These are phyloP conservation scores for Brassica balearica DNA, from an alignment of 441 rosid species.

Conservation along the genomic window DNA sequence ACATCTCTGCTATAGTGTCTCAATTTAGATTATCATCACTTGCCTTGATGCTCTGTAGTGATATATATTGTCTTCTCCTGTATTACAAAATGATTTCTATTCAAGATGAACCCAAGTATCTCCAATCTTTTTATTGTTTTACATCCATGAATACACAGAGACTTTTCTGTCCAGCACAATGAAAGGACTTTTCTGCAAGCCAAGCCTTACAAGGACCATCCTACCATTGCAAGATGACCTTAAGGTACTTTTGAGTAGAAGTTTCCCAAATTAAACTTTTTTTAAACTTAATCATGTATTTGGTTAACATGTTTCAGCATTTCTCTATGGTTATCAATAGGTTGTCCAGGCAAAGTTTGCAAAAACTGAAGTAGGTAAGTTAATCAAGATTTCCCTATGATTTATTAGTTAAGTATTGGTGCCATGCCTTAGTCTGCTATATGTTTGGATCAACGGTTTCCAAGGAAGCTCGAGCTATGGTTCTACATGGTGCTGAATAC, in stretches of 20 bases:
- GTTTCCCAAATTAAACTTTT: background rate
- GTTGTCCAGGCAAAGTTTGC: constrained; percentile 84
- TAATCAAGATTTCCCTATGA: constrained; percentile 3
- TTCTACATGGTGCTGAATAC: constrained; percentile 83
- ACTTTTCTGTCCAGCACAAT: too few relatives aligned
- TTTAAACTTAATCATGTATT: background rate
- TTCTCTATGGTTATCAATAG: constrained; percentile 51
- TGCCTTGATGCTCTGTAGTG: background rate
- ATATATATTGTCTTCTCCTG: too few relatives aligned
- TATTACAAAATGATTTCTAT: too few relatives aligned
- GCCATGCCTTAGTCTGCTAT: constrained; percentile 58
- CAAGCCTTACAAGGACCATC: constrained; percentile 77
- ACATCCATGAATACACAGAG: too few relatives aligned
- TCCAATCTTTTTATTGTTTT: too few relatives aligned
- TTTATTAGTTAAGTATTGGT: constrained; percentile 22
- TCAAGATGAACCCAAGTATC: too few relatives aligned
- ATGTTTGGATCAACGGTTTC: constrained; percentile 87
- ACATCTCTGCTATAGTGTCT: background rate
- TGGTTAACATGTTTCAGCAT: background rate
- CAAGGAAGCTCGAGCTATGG: constrained; percentile 92
- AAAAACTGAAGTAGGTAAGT: constrained; percentile 89
- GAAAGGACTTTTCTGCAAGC: constrained; percentile 52
- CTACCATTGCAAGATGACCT: constrained; percentile 54
- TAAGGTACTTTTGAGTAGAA: constrained; percentile 55
- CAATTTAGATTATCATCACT: constrained; percentile 1